Conservation (phyloP, 345 rosid species). For the Linum trigynum region DNA sequence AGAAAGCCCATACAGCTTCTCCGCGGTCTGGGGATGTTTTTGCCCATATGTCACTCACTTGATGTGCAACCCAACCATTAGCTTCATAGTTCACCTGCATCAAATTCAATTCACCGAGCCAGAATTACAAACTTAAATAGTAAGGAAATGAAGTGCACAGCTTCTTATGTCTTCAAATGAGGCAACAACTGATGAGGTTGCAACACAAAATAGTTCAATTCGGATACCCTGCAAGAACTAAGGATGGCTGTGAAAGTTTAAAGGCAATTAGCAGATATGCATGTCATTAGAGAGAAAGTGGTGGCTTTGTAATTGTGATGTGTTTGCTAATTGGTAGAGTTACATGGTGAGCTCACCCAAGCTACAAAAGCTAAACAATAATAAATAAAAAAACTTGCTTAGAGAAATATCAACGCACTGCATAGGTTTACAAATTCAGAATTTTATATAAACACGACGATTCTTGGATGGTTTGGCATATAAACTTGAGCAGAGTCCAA, state of each 20-base stretch:
- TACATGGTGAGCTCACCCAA: no score
- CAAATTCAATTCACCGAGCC: not conserved
- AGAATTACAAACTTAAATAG: not conserved
- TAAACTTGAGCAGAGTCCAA: not conserved
- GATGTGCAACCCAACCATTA: constrained; percentile 89
- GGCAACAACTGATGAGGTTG: not conserved
- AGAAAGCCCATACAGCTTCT: constrained; percentile 63
- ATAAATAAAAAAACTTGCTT: not conserved
- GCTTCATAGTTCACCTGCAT: constrained; percentile 76
- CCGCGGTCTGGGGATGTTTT: constrained; percentile 77
- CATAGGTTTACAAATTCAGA: not conserved
- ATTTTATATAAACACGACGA: not conserved
- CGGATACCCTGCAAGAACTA: no score
- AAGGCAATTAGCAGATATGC: no score
- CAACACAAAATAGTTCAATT: not conserved
- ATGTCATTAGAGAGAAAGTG: no score
- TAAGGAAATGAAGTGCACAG: not conserved
- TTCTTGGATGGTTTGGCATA: not conserved
- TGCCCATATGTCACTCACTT: constrained; percentile 85
- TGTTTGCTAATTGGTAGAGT: no score
- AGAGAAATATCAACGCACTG: not conserved
- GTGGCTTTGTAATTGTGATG: no score
- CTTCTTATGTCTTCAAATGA: not conserved
- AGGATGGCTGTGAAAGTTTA: not conserved
- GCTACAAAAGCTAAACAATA: no score